Percentiles rank a stretch among this genome's conserved stretches.
Conservation (phyloP, 306 rosid species). For the Betula pendula region DNA sequence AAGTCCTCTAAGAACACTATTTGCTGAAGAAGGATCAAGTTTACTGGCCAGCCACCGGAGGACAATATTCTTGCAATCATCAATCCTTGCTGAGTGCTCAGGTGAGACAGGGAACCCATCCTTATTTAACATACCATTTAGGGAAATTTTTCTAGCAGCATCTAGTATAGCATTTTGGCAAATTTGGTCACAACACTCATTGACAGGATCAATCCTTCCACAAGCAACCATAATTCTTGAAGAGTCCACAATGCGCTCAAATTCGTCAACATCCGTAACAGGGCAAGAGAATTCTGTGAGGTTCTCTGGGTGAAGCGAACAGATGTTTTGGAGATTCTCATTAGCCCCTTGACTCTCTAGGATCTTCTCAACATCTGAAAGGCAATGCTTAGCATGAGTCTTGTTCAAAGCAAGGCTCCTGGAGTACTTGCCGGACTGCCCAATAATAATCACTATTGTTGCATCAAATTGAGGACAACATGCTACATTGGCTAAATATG, state of each 20-base stretch:
- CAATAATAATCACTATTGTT: slow-evolving; percentile 49
- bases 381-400: slow-evolving; percentile 59
- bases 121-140: slow-evolving; percentile 42
- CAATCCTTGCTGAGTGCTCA: slow-evolving; percentile 36
- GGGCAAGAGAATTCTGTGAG: slow-evolving; percentile 67
- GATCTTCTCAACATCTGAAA: slow-evolving; percentile 59
- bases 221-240: slow-evolving; percentile 64
- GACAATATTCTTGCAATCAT: slow-evolving; percentile 56
- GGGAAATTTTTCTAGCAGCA: slow-evolving; percentile 55
- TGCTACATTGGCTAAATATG: slow-evolving; percentile 63
- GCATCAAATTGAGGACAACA: slow-evolving; percentile 74
- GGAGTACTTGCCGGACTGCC: slow-evolving; percentile 59
- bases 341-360: slow-evolving; percentile 61
- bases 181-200: slow-evolving; percentile 65
- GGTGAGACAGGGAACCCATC: slow-evolving; percentile 22
- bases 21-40: slow-evolving; percentile 48
- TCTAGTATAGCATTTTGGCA: slow-evolving; percentile 57
- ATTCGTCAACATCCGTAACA: slow-evolving; percentile 39
- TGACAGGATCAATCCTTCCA: slow-evolving; percentile 51
- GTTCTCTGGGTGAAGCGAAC: slow-evolving; percentile 46
- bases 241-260: slow-evolving; percentile 56
- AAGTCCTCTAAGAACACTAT: slow-evolving; percentile 57
- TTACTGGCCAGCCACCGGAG: slow-evolving; percentile 65
- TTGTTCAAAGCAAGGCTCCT: slow-evolving; percentile 54
- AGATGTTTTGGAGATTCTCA: slow-evolving; percentile 40